Percentiles rank a stretch among this genome's conserved stretches.
Conservation (phyloP, 2,329 filamentous ascomycete species). For the Stemphylium beticola region DNA sequence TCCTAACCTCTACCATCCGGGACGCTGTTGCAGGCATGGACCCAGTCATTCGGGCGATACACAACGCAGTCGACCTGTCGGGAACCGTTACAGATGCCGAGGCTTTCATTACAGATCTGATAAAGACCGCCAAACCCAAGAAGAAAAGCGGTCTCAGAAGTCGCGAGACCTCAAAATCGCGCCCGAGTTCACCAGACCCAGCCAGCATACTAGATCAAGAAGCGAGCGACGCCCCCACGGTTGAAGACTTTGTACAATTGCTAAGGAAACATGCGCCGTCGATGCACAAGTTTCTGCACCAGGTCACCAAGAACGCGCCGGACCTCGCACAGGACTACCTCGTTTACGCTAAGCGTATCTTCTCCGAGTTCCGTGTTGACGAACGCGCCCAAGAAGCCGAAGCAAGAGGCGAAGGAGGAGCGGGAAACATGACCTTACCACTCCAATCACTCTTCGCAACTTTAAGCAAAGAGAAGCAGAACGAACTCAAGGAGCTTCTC, state of each 20-base stretch:
- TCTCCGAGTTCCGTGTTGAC: slow-evolving; percentile 61
- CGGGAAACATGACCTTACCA: slow-evolving; percentile 52
- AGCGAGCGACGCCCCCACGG: slow-evolving; percentile 56
- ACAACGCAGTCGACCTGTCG: slow-evolving; percentile 73
- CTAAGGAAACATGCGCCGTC: slow-evolving; percentile 68
- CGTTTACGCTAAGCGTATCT: slow-evolving; percentile 64
- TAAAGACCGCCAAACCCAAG: slow-evolving; percentile 59
- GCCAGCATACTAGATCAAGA: slow-evolving; percentile 33
- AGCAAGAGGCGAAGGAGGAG: slow-evolving; percentile 35
- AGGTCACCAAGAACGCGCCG: slow-evolving; percentile 70
- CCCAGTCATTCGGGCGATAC: slow-evolving; percentile 73
- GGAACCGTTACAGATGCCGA: slow-evolving; percentile 72
- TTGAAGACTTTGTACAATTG: slow-evolving; percentile 74
- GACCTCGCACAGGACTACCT: slow-evolving; percentile 68
- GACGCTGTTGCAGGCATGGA: slow-evolving; percentile 73
- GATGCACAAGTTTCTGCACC: slow-evolving; percentile 73
- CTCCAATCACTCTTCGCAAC: slow-evolving; percentile 53
- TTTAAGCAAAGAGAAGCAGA: slow-evolving; percentile 57
- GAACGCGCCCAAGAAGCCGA: slow-evolving; percentile 21
- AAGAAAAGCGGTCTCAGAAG: slow-evolving; percentile 38
- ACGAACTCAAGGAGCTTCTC: slow-evolving; percentile 58
- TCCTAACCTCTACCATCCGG: slow-evolving; percentile 71
- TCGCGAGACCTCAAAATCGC: slow-evolving; percentile 29
- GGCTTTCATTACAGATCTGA: slow-evolving; percentile 72
- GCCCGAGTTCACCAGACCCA: slow-evolving; percentile 28